Base-by-base conservation (phyloP, 495 filamentous ascomycete species). In the Immersiella caudata region DNA sequence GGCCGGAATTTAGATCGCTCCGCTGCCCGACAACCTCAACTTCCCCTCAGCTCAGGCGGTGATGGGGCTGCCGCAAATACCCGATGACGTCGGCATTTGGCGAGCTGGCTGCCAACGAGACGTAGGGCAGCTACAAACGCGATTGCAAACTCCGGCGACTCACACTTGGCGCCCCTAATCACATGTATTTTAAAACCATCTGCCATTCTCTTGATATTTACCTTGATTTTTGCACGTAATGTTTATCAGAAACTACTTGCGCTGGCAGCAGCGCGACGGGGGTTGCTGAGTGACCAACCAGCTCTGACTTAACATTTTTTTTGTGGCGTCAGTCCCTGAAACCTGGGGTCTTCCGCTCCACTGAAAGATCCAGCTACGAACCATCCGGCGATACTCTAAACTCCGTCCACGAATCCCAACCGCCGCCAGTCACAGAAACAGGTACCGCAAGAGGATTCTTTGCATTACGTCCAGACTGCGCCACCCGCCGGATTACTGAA, bases 1-100 rank as follows among this genome's bases (percentile, higher is more conserved):
- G 63, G 20, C 65, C 74, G 72, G 74, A 70, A 49, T 71, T 73
- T 70, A 67, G 69, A 69, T 71, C 74, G 14, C 60, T 69, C 72
- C 72, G 72, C 54, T 14, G 61, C 52, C 74, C 68, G 71, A 70
- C 24, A 54, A 56, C n/a, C 46, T 24, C 6, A 11, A 29, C 8
- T 59, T 59, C 56, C 18, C 24, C 18, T 22, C 21, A 22, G 24
- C 56, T 33, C 24, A 33, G 24, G 16, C 22, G 11, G 40, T 46
- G 40, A 46, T 46, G 40, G 40, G 29, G 56, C 35, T 26, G 51
- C 54, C 33, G 51, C 20, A 29, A 56, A 62, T 40, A 20, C 50
- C 25, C 49, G 65, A 66, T 60, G 55, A 66, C 55, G 55, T 60
- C 64, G 57, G 22, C 25, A 18, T 22, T 7, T 9, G 16, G 18